Conservation (phyloP, 2,329 filamentous ascomycete species). For the Fusarium tupiense region DNA sequence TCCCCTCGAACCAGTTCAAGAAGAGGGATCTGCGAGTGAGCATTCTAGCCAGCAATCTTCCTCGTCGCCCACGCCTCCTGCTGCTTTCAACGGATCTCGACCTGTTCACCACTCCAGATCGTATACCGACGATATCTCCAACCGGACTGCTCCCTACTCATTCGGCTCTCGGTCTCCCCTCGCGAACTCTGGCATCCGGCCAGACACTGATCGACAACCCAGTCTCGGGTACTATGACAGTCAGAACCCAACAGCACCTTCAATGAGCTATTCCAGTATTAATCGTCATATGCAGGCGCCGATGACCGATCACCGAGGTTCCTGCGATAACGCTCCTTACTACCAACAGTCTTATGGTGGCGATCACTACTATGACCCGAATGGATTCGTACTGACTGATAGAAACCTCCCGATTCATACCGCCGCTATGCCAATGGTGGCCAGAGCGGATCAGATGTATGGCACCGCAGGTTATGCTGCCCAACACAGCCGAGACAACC, state of each 20-base stretch:
- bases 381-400: slow-evolving; percentile 16
- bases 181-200: slow-evolving; percentile 4
- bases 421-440: background rate
- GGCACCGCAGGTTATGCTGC: background rate
- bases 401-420: background rate
- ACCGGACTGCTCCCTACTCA: background rate
- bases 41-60: slow-evolving; percentile 16
- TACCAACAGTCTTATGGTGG: background rate
- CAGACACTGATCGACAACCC: slow-evolving; percentile 26
- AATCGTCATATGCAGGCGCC: slow-evolving; percentile 37
- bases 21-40: slow-evolving; percentile 29
- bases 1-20: slow-evolving; percentile 39
- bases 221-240: slow-evolving; percentile 37
- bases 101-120: slow-evolving; percentile 15
- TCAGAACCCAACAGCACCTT: slow-evolving; percentile 35
- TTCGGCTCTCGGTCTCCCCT: slow-evolving; percentile 16
- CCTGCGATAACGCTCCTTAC: slow-evolving; percentile 14
- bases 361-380: background rate
- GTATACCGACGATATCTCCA: slow-evolving; percentile 11
- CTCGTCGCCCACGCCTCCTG: slow-evolving; percentile 30
- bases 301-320: slow-evolving; percentile 27
- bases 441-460: background rate
- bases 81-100: slow-evolving; percentile 17
- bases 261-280: slow-evolving; percentile 29
- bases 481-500: background rate